Base-by-base conservation (phyloP, 306 rosid species). In the Carpinus fangiana region DNA sequence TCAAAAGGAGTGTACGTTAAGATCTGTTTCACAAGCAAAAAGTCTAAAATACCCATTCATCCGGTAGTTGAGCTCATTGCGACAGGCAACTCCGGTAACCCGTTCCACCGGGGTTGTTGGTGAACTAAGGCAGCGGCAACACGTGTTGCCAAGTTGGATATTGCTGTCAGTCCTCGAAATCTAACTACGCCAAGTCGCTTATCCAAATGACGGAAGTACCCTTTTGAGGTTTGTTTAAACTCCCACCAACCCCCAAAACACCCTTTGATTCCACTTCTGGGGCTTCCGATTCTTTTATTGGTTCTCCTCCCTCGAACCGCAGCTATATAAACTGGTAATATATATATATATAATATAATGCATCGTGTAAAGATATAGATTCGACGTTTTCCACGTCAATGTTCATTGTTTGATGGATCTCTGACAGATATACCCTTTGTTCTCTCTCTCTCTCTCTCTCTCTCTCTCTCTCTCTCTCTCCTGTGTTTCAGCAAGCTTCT, bases 221-320 rank as follows among this genome's bases (percentile, higher is more conserved):
- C 50, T 60, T 13, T 23, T 2, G 20, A 36, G 13, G 38, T 7
- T 48, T 2, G 52, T 48, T 10, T 48, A 41, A 41, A 2, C 13
- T 11, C 52, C 4, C 78, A 85, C 89, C 89, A 73, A 86, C 26
- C 26, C 51, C 76, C 59, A 38, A 13, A n/a, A 43, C 21, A 17
- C 54, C 52, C 5, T 48, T 48, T 0, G 52, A 48, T 10, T 11
- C 52, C 2, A 47, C 51, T 47, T 47, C 68, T 61, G 54, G 2
- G 11, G 55, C 3, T 38, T 5, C 43, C 43, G 6, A 38, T 38
- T 38, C 43, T 38, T 38, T 38, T 38, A 38, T 38, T 38, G 14
- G 2, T 5, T 20, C 74, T 70, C 41, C 65, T 53, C 70, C 72
- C 79, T 79, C 80, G 79, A 82, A 70, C 82, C 26, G 47, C 20